phyloP scores from a whole-genome alignment of 1,139 yeast genomes.

The Pichia sp. region DNA sequence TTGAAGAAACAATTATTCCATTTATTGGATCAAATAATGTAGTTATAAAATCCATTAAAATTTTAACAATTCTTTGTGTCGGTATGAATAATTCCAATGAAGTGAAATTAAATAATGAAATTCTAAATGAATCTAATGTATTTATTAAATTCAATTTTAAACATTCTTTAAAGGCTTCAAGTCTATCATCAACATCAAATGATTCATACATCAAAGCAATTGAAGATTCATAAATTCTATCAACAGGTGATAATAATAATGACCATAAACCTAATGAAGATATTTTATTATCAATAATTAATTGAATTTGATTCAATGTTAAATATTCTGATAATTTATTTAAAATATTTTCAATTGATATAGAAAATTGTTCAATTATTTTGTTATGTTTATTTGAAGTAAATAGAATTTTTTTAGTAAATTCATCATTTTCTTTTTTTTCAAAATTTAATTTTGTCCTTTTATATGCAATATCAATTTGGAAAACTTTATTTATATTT shows the following conservation, averaged over 20 bases:
- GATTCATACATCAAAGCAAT: constrained; percentile 69
- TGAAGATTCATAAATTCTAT: constrained; percentile 54
- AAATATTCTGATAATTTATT: constrained; percentile 27
- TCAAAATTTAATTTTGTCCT: constrained; percentile 16
- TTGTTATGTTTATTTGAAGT: constrained; percentile 26
- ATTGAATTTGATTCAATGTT: constrained; percentile 40
- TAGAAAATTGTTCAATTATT: constrained; percentile 17
- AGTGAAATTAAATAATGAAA: constrained; percentile 15
- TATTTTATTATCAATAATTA: constrained; percentile 32
- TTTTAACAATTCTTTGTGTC: constrained; percentile 57
- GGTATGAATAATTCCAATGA: constrained; percentile 34
- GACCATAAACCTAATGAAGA: constrained; percentile 60
- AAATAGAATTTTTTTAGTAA: constrained; percentile 18
- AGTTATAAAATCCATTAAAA: constrained; percentile 65
- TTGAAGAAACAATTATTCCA: constrained; percentile 40
- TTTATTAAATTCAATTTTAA: constrained; percentile 37
- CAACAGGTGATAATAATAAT: constrained; percentile 53
- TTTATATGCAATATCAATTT: constrained; percentile 26
- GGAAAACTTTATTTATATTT: constrained; percentile 39
- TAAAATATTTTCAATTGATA: constrained; percentile 19
- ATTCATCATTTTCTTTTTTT: constrained; percentile 15
- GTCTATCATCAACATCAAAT: constrained; percentile 65
- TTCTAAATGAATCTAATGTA: constrained; percentile 16
- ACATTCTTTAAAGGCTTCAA: constrained; percentile 56
- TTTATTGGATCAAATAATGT: constrained; percentile 61